phyloP scores from a whole-genome alignment of 2,329 filamentous ascomycete genomes.

The Fusarium miscanthi region DNA sequence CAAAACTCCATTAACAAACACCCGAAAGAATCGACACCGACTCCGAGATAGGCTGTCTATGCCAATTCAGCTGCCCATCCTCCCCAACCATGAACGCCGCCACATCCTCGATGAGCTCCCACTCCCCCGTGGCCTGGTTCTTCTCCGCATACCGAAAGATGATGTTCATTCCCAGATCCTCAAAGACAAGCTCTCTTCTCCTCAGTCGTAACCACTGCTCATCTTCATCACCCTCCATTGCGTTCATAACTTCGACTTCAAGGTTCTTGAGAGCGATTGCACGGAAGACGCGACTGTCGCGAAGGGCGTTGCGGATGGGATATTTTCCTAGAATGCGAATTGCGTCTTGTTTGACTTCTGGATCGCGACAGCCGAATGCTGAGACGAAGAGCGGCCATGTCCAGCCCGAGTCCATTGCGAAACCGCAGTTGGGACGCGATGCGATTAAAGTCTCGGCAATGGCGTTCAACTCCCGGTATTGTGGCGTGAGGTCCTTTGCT shows the following conservation, averaged over 20 bases:
- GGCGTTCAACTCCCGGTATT: conserved; percentile 55
- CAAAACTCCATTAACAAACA: conserved; percentile 23
- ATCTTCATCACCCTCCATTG: conserved; percentile 47
- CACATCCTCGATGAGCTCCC: conserved; percentile 54
- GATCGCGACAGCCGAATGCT: conserved; percentile 55
- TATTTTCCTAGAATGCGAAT: conserved; percentile 55
- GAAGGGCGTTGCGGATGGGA: conserved; percentile 57
- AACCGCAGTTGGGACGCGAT: conserved; percentile 52
- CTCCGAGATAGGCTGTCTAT: conserved; percentile 51
- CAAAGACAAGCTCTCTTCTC: conserved; percentile 53
- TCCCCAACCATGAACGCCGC: conserved; percentile 47
- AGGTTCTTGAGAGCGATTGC: conserved; percentile 54
- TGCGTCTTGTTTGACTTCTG: conserved; percentile 53
- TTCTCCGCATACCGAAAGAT: conserved; percentile 53
- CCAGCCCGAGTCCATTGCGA: conserved; percentile 60
- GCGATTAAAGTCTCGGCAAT: conserved; percentile 53
- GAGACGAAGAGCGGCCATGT: conserved; percentile 58
- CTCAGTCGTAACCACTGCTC: conserved; percentile 55
- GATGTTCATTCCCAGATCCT: conserved; percentile 52
- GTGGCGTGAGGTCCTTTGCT: conserved; percentile 53
- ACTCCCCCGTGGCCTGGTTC: conserved; percentile 46
- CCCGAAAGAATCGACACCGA: conserved; percentile 43
- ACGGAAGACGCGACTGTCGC: conserved; percentile 55
- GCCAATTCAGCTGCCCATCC: conserved; percentile 51
- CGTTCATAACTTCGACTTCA: conserved; percentile 50